Percentiles rank a stretch among this genome's conserved stretches.
phyloP scores from a whole-genome alignment of 2,329 filamentous ascomycete genomes.

The Neopestalotiopsis sp. region DNA sequence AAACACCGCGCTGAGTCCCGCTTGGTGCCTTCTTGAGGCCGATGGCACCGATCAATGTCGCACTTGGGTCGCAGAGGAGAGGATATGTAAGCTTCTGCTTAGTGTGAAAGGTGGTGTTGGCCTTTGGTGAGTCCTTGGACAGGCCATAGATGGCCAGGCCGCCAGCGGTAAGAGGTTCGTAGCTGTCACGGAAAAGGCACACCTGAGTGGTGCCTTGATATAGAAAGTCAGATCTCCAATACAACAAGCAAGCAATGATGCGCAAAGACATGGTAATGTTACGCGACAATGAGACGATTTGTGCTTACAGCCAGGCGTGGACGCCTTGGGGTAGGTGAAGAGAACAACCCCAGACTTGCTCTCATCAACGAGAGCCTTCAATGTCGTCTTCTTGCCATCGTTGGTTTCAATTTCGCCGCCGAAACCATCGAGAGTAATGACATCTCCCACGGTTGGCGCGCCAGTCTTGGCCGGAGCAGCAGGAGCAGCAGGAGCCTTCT shows the following conservation, averaged over 20 bases:
- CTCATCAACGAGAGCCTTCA: slow-evolving; percentile 80
- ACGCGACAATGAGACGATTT: slow-evolving; percentile 4
- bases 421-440: slow-evolving; percentile 62
- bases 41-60: slow-evolving; percentile 79
- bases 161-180: slow-evolving; percentile 74
- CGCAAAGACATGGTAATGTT: not conserved
- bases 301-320: slow-evolving; percentile 88
- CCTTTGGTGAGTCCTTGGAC: slow-evolving; percentile 84
- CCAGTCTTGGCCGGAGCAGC: slow-evolving; percentile 35
- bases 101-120: slow-evolving; percentile 90
- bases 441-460: slow-evolving; percentile 59
- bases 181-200: slow-evolving; percentile 89
- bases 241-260: not conserved
- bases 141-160: slow-evolving; percentile 91
- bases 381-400: slow-evolving; percentile 78
- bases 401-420: slow-evolving; percentile 82
- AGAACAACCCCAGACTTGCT: slow-evolving; percentile 87
- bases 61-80: slow-evolving; percentile 81
- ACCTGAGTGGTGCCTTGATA: slow-evolving; percentile 84
- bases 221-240: slow-evolving; percentile 24
- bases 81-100: slow-evolving; percentile 91
- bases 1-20: slow-evolving; percentile 85
- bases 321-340: slow-evolving; percentile 95
- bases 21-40: slow-evolving; percentile 86
- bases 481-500: slow-evolving; percentile 22